phyloP scores from a whole-genome alignment of 129 eudicot species.

The Helichrysum umbraculigerum region DNA sequence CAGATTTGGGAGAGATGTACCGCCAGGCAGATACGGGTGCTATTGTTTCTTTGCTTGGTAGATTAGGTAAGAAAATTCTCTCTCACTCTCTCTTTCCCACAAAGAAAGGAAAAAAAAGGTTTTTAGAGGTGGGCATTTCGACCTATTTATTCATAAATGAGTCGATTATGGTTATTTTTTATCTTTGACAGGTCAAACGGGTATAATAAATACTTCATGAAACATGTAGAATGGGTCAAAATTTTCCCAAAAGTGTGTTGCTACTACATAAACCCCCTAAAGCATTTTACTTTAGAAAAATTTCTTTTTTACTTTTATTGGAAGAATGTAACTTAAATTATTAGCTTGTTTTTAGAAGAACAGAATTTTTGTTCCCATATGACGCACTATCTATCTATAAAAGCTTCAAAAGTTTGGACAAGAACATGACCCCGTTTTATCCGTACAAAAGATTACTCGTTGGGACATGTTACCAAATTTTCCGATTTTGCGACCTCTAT shows the following conservation, averaged over 20 bases:
- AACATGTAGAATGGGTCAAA: neutral
- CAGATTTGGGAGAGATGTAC: constrained; percentile 96
- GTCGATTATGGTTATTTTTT: neutral
- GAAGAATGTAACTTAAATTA: too few species aligned
- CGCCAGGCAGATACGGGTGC: constrained; percentile 98
- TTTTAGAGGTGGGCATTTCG: neutral
- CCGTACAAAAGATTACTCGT: neutral
- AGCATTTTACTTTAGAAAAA: neutral
- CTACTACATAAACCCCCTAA: neutral
- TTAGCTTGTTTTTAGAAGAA: neutral
- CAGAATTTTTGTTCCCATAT: neutral
- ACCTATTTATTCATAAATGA: neutral
- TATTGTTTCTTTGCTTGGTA: constrained; percentile 67
- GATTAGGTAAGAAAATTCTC: constrained; percentile 63
- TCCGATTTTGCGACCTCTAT: neutral
- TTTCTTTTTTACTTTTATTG: neutral
- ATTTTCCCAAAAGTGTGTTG: neutral
- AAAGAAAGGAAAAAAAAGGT: neutral
- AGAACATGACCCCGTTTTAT: neutral
- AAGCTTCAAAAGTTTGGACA: neutral
- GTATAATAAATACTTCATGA: neutral
- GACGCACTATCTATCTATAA: neutral
- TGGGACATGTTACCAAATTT: neutral
- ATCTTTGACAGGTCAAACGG: neutral
- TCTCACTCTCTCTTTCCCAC: neutral